phyloP scores from a whole-genome alignment of 257 asterid species.

The Primulina eburnea region DNA sequence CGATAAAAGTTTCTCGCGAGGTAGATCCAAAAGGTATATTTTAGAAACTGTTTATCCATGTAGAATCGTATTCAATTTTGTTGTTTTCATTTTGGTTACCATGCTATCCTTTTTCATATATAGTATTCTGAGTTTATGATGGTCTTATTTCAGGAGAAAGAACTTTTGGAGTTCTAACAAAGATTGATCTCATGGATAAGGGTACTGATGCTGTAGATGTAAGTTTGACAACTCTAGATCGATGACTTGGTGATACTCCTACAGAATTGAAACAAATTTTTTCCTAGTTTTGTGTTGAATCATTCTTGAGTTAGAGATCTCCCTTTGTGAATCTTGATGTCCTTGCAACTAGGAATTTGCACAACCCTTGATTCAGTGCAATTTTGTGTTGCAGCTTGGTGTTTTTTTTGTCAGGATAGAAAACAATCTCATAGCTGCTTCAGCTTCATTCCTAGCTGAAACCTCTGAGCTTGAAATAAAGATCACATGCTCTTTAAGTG shows the following conservation, averaged over 20 bases:
- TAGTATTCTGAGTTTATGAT: background rate
- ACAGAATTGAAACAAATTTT: conserved; percentile 6
- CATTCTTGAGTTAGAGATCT: background rate
- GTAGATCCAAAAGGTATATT: conserved; percentile 83
- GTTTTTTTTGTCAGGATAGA: conserved; percentile 6
- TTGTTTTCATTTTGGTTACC: conserved; percentile 15
- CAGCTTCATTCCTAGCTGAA: too few species aligned
- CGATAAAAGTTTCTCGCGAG: conserved; percentile 83
- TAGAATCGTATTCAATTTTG: background rate
- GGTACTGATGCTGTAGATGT: conserved; percentile 77
- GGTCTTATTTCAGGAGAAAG: conserved; percentile 50
- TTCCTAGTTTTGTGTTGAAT: background rate
- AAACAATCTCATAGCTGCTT: too few species aligned
- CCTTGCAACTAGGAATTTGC: background rate
- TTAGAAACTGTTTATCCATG: background rate
- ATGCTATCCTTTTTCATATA: background rate
- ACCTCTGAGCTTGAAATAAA: too few species aligned
- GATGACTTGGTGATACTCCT: conserved; percentile 10
- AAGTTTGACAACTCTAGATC: conserved; percentile 34
- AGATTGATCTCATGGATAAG: conserved; percentile 71
- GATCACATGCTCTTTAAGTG: background rate
- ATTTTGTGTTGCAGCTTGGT: conserved; percentile 7
- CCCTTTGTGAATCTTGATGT: background rate
- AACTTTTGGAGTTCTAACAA: conserved; percentile 62
- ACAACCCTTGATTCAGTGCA: background rate